Conservation (phyloP, 331 rosid species). For the Pyracantha coccinea region DNA sequence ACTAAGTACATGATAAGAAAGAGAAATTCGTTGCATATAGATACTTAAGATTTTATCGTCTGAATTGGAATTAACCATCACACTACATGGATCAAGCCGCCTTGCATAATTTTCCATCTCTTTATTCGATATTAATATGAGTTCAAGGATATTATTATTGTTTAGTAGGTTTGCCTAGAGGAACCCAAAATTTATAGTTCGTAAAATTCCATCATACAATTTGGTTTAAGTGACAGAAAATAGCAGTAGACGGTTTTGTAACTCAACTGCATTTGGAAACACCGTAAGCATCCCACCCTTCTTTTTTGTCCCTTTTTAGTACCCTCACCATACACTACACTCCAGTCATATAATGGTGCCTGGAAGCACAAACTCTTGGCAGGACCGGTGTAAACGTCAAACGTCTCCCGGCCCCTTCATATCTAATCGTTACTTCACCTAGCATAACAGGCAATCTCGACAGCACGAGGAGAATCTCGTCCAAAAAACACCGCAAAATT, state of each 20-base stretch:
- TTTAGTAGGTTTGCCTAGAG: neutral
- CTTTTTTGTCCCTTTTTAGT: neutral
- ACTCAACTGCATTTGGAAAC: neutral
- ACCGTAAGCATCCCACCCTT: neutral
- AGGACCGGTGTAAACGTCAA: neutral
- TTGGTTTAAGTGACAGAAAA: neutral
- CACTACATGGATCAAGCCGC: neutral
- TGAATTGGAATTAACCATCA: neutral
- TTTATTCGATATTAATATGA: neutral
- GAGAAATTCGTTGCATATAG: neutral
- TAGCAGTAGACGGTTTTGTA: neutral
- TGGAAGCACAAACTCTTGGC: neutral
- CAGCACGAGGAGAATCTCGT: neutral
- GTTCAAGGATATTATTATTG: neutral
- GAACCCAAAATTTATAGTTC: neutral
- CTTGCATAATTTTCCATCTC: neutral
- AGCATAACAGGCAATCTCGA: neutral
- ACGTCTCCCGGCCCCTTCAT: neutral
- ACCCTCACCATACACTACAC: neutral
- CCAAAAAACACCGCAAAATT: conserved; percentile 10
- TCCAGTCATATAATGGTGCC: neutral
- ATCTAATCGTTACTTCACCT: neutral
- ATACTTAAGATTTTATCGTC: neutral
- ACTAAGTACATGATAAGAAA: neutral
- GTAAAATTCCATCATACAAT: neutral